Evolutionary conservation across 2,329 filamentous ascomycete genomes (phyloP).

Genomic region (Lizonia empirigonia): DNA sequence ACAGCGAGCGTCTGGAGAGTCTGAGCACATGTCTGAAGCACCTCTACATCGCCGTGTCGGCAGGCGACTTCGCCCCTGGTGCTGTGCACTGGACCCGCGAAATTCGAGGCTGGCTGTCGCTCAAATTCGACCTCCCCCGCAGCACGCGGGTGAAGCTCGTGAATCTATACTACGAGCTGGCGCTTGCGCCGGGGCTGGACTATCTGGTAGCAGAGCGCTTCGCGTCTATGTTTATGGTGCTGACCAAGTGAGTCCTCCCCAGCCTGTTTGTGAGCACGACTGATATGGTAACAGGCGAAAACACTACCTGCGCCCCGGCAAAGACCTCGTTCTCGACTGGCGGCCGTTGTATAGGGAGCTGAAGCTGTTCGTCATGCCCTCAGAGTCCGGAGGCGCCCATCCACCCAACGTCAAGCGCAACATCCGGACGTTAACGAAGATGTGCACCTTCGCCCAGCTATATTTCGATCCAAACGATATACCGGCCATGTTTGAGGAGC

Average conservation of each 20-base stretch:
- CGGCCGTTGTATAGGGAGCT: slow-evolving; percentile 89
- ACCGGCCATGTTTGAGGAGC: slow-evolving; percentile 66
- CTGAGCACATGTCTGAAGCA: slow-evolving; percentile 89
- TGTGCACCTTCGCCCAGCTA: slow-evolving; percentile 86
- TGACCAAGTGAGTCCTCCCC: slow-evolving; percentile 76
- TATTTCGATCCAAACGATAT: slow-evolving; percentile 92
- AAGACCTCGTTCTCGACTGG: slow-evolving; percentile 93
- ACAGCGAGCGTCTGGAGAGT: slow-evolving; percentile 75
- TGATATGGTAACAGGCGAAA: slow-evolving; percentile 70
- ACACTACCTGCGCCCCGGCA: slow-evolving; percentile 89
- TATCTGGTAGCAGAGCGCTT: slow-evolving; percentile 83
- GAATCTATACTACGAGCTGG: slow-evolving; percentile 91
- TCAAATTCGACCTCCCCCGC: slow-evolving; percentile 96
- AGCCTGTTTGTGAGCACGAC: slow-evolving; percentile 8
- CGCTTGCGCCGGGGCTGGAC: slow-evolving; percentile 88
- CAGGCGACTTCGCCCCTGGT: slow-evolving; percentile 92
- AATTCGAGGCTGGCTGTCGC: slow-evolving; percentile 89
- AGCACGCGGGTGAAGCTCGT: slow-evolving; percentile 82
- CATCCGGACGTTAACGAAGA: slow-evolving; percentile 77
- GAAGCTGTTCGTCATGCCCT: slow-evolving; percentile 86
- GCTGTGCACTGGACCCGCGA: slow-evolving; percentile 97
- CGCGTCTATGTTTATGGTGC: slow-evolving; percentile 91
- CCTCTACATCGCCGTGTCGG: slow-evolving; percentile 87
- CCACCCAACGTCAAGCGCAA: slow-evolving; percentile 68
- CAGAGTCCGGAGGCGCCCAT: slow-evolving; percentile 72